Evolutionary conservation across 2,329 filamentous ascomycete species (phyloP).

Genomic region (Hirsutella thompsonii): DNA sequence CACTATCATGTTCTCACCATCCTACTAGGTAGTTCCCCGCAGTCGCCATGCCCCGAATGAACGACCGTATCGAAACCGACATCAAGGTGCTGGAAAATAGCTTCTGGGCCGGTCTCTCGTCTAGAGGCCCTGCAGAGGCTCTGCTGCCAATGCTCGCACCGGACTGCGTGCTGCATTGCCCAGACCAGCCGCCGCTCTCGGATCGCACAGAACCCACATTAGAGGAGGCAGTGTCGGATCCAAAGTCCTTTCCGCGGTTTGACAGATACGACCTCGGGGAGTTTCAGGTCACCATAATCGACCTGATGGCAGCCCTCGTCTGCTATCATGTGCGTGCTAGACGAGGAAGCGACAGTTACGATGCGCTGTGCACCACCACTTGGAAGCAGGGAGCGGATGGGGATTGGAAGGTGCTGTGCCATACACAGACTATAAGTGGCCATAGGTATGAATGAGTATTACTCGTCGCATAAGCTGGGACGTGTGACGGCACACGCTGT

Average conservation of each 20-base stretch:
- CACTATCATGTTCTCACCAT: too few relatives aligned
- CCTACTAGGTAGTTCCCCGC: neutral
- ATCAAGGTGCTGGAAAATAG: neutral
- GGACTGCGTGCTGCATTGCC: neutral
- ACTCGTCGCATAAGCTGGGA: too few relatives aligned
- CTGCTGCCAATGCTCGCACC: neutral
- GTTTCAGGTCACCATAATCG: neutral
- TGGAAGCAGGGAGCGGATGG: neutral
- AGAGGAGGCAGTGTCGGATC: neutral
- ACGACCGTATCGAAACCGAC: neutral
- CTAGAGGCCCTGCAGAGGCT: neutral
- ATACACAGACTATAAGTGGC: neutral
- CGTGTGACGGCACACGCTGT: too few relatives aligned
- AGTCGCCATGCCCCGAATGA: neutral
- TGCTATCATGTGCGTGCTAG: neutral
- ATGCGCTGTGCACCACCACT: neutral
- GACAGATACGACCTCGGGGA: neutral
- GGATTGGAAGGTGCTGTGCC: neutral
- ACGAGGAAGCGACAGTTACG: neutral
- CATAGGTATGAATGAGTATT: neutral
- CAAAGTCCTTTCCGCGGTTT: neutral
- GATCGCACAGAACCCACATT: neutral
- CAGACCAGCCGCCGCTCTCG: neutral
- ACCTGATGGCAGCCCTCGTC: neutral
- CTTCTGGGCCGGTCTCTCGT: neutral